These are phyloP conservation scores for Phytophthora foliorum DNA, from an alignment of 352 stramenopile species.

Conservation along the genomic window DNA sequence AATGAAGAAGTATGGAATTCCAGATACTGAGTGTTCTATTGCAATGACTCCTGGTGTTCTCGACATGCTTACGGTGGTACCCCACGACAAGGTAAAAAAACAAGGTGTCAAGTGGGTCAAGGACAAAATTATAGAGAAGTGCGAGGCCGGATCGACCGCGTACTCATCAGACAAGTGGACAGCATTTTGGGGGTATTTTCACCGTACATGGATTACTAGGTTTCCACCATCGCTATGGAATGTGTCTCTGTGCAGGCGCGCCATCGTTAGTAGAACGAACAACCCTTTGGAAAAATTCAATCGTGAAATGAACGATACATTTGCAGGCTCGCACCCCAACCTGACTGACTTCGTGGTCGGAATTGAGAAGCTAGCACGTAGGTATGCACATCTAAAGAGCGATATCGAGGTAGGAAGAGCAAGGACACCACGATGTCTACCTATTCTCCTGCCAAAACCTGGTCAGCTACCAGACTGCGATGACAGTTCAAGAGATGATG, in stretches of 20 bases:
- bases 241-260: not conserved
- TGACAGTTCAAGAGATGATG: not conserved
- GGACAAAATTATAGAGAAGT: not conserved
- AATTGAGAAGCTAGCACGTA: conserved; percentile 17
- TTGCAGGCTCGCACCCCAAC: conserved; percentile 15
- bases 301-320: conserved; percentile 25
- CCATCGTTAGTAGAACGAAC: conserved; percentile 14
- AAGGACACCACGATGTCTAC: not conserved
- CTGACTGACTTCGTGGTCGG: conserved; percentile 20
- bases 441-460: not conserved
- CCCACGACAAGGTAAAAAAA: conserved; percentile 2
- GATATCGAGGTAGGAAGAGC: not conserved
- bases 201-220: conserved; percentile 12
- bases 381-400: not conserved
- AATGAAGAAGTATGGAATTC: conserved; percentile 10
- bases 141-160: not conserved
- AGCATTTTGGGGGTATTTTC: conserved; percentile 27
- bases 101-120: conserved; percentile 8
- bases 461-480: not conserved
- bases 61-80: conserved; percentile 9
- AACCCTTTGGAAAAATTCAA: conserved; percentile 36
- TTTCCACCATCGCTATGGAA: conserved; percentile 11
- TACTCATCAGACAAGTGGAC: conserved; percentile 5
- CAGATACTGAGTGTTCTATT: not conserved
- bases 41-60: conserved; percentile 3